These are phyloP conservation scores for Clonostachys byssicola DNA, from an alignment of 2,329 filamentous ascomycete genomes.

Conservation along the genomic window DNA sequence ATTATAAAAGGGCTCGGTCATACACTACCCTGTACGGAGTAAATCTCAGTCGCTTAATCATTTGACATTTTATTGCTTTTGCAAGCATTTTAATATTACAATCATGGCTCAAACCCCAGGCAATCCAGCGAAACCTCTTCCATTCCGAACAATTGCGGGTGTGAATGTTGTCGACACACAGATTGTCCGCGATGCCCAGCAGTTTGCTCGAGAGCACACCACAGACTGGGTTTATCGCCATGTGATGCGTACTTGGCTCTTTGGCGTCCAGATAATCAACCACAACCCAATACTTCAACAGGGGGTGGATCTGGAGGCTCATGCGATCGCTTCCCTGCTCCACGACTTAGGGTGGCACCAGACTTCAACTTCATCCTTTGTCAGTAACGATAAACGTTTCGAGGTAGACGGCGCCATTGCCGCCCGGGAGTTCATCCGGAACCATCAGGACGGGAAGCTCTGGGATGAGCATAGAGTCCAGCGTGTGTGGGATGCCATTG, in stretches of 20 bases:
- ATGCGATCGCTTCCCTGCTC: conserved; percentile 29
- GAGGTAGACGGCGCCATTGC: conserved; percentile 44
- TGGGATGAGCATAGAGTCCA: conserved; percentile 36
- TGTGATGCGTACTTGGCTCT: conserved; percentile 19
- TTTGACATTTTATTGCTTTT: too few relatives aligned
- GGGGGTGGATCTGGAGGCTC: conserved; percentile 27
- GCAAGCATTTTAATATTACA: too few relatives aligned
- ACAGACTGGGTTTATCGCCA: conserved; percentile 29
- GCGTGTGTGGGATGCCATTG: conserved; percentile 13
- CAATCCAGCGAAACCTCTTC: neutral
- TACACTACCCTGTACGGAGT: too few relatives aligned
- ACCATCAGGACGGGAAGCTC: conserved; percentile 8
- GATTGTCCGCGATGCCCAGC: conserved; percentile 24
- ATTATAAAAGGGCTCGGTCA: neutral
- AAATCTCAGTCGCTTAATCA: too few relatives aligned
- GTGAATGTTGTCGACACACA: conserved; percentile 25
- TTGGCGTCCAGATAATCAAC: conserved; percentile 10
- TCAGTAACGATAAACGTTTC: conserved; percentile 38
- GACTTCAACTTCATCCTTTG: conserved; percentile 17
- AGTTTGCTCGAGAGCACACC: conserved; percentile 18
- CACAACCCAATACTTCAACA: conserved; percentile 11
- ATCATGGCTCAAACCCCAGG: too few relatives aligned
- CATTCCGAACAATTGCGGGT: conserved; percentile 14
- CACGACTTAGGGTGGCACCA: conserved; percentile 37
- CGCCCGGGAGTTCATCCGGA: conserved; percentile 29